Percentiles rank a stretch among this genome's conserved stretches.
Conservation (phyloP, 2,329 filamentous ascomycete genomes). For the Ambrosiella cleistominuta region DNA sequence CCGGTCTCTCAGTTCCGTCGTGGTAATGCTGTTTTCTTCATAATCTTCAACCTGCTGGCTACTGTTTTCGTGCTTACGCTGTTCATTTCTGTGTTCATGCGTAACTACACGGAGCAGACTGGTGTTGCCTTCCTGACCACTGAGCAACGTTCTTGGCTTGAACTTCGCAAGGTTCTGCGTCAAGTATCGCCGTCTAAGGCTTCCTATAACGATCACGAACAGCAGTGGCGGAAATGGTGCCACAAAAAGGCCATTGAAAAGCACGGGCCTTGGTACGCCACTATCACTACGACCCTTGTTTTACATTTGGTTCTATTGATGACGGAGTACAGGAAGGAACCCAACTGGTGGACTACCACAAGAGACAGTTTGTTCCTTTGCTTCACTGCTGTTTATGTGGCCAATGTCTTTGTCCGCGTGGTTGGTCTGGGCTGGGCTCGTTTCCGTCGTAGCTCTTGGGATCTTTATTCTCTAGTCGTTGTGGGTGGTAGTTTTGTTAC, state of each 20-base stretch:
- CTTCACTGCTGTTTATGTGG: slow-evolving; percentile 67
- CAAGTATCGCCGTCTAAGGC: slow-evolving; percentile 92
- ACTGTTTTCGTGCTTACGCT: slow-evolving; percentile 93
- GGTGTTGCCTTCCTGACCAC: slow-evolving; percentile 90
- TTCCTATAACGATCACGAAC: slow-evolving; percentile 59
- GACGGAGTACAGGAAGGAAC: slow-evolving; percentile 68
- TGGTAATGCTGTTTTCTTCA: slow-evolving; percentile 84
- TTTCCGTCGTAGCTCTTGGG: slow-evolving; percentile 88
- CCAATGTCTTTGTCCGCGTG: slow-evolving; percentile 70
- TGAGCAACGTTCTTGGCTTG: slow-evolving; percentile 92
- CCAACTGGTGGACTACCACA: slow-evolving; percentile 47
- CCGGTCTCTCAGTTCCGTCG: slow-evolving; percentile 51
- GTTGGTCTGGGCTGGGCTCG: slow-evolving; percentile 80
- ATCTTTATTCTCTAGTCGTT: slow-evolving; percentile 68
- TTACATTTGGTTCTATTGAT: slow-evolving; percentile 71
- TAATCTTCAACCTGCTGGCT: slow-evolving; percentile 88
- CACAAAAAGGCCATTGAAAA: slow-evolving; percentile 90
- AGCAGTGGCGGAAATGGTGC: slow-evolving; percentile 79
- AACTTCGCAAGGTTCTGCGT: slow-evolving; percentile 74
- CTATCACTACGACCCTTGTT: slow-evolving; percentile 62
- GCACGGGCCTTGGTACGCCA: slow-evolving; percentile 75
- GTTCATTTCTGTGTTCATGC: slow-evolving; percentile 99
- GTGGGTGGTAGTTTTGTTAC: slow-evolving; percentile 59
- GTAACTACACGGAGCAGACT: slow-evolving; percentile 97
- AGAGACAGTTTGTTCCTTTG: slow-evolving; percentile 63